Evolutionary conservation across 75 land plant genomes (phyloP).

Genomic region (Pinus tabuliformis): DNA sequence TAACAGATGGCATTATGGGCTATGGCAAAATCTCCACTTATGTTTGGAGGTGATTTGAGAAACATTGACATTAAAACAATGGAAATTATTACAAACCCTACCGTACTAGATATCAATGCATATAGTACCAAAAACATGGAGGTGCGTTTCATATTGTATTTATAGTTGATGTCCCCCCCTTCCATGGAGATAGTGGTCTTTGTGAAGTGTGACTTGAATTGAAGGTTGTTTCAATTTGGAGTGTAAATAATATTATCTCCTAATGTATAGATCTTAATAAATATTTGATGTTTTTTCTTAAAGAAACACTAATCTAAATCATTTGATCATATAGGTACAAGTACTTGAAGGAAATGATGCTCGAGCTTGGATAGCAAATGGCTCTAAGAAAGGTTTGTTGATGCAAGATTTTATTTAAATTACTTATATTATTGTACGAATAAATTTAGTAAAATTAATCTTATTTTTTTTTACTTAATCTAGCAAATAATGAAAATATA

Average conservation of each 20-base stretch:
- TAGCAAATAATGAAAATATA: no score
- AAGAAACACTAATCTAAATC: no score
- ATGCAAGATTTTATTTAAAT: neutral
- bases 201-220: no score
- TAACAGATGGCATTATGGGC: constrained; percentile 42
- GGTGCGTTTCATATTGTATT: constrained; percentile 13
- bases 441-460: neutral
- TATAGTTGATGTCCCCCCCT: no score
- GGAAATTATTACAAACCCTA: constrained; percentile 28
- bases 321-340: no score
- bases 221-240: no score
- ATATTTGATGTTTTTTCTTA: no score
- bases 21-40: constrained; percentile 44
- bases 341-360: neutral
- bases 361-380: constrained; percentile 7
- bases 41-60: constrained; percentile 44
- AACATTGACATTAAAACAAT: constrained; percentile 20
- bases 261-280: no score
- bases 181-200: no score
- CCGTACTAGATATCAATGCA: constrained; percentile 27
- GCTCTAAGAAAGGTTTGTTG: constrained; percentile 6
- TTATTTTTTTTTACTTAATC: neutral
- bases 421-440: neutral
- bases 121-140: constrained; percentile 31
- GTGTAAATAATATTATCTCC: no score